Evolutionary conservation across 2,329 filamentous ascomycete species (phyloP), one percentile per base, ranked within the genome.

Genomic region (Endocalyx cinctus): DNA sequence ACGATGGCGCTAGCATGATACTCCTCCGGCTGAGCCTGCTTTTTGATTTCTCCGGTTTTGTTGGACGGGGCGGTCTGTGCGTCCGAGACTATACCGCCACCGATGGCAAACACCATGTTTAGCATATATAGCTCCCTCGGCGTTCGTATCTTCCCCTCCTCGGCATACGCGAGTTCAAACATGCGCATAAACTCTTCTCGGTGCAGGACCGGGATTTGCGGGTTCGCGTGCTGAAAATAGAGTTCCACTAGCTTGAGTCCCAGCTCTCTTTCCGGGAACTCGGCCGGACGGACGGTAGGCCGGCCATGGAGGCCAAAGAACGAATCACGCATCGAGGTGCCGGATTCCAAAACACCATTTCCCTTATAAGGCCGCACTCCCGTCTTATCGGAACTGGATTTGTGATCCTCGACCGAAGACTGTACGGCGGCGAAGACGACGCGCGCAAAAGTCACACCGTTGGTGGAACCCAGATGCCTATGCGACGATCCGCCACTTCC

Each of bases 61-160:
- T 55, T 58, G 17, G 58, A 50, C 27, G 64, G 58, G 28, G 67
- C 62, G 6, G 74, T 59, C 59, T 75, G 50, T 51, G 66, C 64
- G 59, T 83, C 67, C 47, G 95, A 79, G 45, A 96, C 94, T 48
- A 96, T 94, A 13, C 88, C 90, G 13, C 86, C 84, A 6, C 92
- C 92, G 50, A 97, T 96, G 11, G 90, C 90, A 63, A 94, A 97
- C 16, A 97, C 89, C 62, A 97, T 96, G 60, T 96, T 96, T 42
- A 97, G 70, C 65, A 94, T 78, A 62, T 96, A 97, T n/a, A 92
- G 71, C 59, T 95, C 88, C 34, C 84, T 74, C 5, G 87, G 77
- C 2, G 83, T 84, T 17, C 84, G 74, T 33, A 76, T 72, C 38
- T 77, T 75, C 29, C 77, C 72, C 14, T 83, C 77, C 1, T 77